A percentile compares a stretch with the other conserved stretches of the same genome.
Conservation (phyloP, 2,329 filamentous ascomycete genomes). For the Aureobasidium subglaciale region DNA sequence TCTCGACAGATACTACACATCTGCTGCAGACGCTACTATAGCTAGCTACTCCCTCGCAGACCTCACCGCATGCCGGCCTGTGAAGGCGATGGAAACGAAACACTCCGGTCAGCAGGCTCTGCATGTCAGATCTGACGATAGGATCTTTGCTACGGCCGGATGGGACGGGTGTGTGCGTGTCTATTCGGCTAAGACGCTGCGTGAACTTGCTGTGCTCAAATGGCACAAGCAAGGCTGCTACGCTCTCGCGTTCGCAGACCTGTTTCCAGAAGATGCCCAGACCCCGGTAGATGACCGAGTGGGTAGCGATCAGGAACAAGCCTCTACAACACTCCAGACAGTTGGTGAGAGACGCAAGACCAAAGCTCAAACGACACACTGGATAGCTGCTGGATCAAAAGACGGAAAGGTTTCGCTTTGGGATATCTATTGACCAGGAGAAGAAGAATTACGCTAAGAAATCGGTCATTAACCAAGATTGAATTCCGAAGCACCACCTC, state of each 20-base stretch:
- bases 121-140: constrained; percentile 68
- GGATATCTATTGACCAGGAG: constrained; percentile 63
- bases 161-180: constrained; percentile 82
- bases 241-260: constrained; percentile 61
- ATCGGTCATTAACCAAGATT: constrained; percentile 43
- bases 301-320: background rate
- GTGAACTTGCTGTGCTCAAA: constrained; percentile 83
- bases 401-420: constrained; percentile 93
- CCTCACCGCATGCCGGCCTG: constrained; percentile 13
- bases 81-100: constrained; percentile 57
- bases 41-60: constrained; percentile 62
- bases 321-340: background rate
- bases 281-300: no score
- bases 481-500: constrained; percentile 48
- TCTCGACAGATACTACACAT: constrained; percentile 63
- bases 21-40: constrained; percentile 72
- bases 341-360: constrained; percentile 51
- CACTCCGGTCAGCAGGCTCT: constrained; percentile 87
- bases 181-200: constrained; percentile 73
- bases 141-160: constrained; percentile 80
- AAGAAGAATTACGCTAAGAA: background rate
- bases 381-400: constrained; percentile 85
- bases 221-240: constrained; percentile 92
- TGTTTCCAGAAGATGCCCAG: constrained; percentile 20
- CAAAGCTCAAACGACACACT: constrained; percentile 67